A percentile compares a stretch with the other conserved stretches of the same genome.
Conservation (phyloP, 192 early-diverging fungal genomes). For the Tieghemiomyces parasiticus region DNA sequence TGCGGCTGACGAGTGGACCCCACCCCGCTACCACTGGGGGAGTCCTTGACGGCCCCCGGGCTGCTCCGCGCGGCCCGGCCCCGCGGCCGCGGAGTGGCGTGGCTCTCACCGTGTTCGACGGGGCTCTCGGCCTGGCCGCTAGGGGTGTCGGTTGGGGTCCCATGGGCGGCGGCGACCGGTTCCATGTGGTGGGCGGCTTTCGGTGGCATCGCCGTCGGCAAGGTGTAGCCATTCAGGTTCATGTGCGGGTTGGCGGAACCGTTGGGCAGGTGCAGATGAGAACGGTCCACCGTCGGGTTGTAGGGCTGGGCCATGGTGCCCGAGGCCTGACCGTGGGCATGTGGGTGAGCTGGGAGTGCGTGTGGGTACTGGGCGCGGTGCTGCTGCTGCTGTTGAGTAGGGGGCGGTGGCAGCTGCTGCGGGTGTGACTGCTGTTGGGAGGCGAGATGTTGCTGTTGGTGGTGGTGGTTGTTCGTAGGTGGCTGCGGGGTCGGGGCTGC, state of each 20-base stretch:
- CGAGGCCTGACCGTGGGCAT: too few relatives aligned
- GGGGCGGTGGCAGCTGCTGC: slow-evolving; percentile 16
- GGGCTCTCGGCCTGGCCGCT: too few relatives aligned
- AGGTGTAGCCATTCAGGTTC: slow-evolving; percentile 12
- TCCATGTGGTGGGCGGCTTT: slow-evolving; percentile 15
- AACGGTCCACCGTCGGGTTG: slow-evolving; percentile 14
- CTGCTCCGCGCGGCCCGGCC: too few relatives aligned
- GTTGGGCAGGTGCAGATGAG: slow-evolving; percentile 14
- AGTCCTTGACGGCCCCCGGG: too few relatives aligned
- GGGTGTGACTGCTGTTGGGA: too few relatives aligned
- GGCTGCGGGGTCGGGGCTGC: not conserved
- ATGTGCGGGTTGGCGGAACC: slow-evolving; percentile 10
- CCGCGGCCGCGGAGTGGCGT: too few relatives aligned
- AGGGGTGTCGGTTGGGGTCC: too few relatives aligned
- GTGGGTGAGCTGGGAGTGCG: not conserved
- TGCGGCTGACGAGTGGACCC: too few relatives aligned
- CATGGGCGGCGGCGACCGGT: slow-evolving; percentile 10
- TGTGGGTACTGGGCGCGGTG: slow-evolving; percentile 15
- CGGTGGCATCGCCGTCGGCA: not conserved
- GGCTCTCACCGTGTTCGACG: too few relatives aligned
- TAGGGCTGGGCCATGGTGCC: too few relatives aligned
- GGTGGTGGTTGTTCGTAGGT: slow-evolving; percentile 5
- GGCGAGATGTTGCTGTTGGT: too few relatives aligned
- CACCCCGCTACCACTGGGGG: too few relatives aligned
- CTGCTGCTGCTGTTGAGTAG: slow-evolving; percentile 18